These are phyloP conservation scores for Silene uniflora DNA, from an alignment of 148 eudicot species.

Conservation along the genomic window DNA sequence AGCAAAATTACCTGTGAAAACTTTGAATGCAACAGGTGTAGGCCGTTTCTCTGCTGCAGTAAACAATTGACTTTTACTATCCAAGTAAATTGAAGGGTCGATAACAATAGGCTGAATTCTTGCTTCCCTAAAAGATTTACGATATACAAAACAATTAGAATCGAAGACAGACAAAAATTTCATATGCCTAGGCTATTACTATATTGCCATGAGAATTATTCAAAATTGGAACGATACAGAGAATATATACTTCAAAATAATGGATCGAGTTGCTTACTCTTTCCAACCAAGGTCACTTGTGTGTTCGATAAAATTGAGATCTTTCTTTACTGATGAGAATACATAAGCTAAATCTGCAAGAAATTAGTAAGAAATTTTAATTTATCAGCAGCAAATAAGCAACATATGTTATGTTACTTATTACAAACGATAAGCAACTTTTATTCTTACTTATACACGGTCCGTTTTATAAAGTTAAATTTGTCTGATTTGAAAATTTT, in stretches of 20 bases:
- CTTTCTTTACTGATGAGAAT: conserved; percentile 67
- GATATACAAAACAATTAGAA: background rate
- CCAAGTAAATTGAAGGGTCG: conserved; percentile 85
- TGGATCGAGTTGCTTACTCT: conserved; percentile 57
- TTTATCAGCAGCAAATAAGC: conserved; percentile 8
- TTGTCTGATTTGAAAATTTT: no score
- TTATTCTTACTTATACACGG: no score
- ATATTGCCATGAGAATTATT: background rate
- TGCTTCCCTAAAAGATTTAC: conserved; percentile 43
- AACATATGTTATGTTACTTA: background rate
- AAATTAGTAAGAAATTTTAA: conserved; percentile 19
- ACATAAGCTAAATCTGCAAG: conserved; percentile 73
- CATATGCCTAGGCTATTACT: background rate
- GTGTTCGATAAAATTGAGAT: conserved; percentile 87
- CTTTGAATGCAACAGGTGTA: conserved; percentile 70
- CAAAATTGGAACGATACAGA: no score
- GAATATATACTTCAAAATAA: conserved; percentile 2
- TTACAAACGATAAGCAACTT: no score
- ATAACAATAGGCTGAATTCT: conserved; percentile 79
- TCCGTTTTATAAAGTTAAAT: no score
- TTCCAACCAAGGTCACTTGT: conserved; percentile 93
- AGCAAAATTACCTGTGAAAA: conserved; percentile 70
- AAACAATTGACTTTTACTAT: conserved; percentile 77
- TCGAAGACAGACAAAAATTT: background rate
- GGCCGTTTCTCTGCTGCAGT: conserved; percentile 74